A percentile compares a stretch with the other conserved stretches of the same genome.
These are phyloP conservation scores for Protea cynaroides DNA, from an alignment of 164 flowering plant genomes.

Conservation along the genomic window DNA sequence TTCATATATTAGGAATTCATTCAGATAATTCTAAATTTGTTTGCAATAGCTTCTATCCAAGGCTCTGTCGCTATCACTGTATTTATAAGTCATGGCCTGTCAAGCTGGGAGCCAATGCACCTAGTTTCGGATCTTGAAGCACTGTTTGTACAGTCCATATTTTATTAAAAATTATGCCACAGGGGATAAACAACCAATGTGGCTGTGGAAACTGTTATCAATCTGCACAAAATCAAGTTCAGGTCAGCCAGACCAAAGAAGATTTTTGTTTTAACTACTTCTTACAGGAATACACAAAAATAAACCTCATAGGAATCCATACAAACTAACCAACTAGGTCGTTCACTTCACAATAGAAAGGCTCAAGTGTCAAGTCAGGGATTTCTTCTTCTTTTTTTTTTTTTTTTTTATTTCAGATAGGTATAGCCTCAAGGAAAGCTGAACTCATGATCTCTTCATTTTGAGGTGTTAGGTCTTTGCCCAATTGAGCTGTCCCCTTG, in stretches of 20 bases:
- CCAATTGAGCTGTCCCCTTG: too few species aligned
- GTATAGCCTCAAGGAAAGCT: too few species aligned
- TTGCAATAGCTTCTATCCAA: constrained; percentile 65
- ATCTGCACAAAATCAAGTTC: not conserved
- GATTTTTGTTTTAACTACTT: too few species aligned
- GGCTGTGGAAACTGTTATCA: not conserved
- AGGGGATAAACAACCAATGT: not conserved
- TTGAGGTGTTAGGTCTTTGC: too few species aligned
- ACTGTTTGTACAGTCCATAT: constrained; percentile 44
- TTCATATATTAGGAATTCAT: too few species aligned
- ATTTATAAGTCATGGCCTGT: constrained; percentile 55
- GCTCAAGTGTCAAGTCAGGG: too few species aligned
- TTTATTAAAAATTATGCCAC: not conserved
- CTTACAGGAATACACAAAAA: not conserved
- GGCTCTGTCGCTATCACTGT: constrained; percentile 53
- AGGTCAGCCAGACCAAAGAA: not conserved
- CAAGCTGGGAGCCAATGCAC: constrained; percentile 53
- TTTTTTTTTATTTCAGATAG: too few species aligned
- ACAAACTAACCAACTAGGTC: too few species aligned
- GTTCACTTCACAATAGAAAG: too few species aligned
- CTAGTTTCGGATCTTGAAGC: constrained; percentile 10
- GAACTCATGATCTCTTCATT: too few species aligned
- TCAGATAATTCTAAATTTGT: constrained; percentile 42
- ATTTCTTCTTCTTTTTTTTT: too few species aligned
- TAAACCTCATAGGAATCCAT: not conserved